These are phyloP conservation scores for Cylindrotheca fusiformis DNA, from an alignment of 108 stramenopile species.

Conservation along the genomic window DNA sequence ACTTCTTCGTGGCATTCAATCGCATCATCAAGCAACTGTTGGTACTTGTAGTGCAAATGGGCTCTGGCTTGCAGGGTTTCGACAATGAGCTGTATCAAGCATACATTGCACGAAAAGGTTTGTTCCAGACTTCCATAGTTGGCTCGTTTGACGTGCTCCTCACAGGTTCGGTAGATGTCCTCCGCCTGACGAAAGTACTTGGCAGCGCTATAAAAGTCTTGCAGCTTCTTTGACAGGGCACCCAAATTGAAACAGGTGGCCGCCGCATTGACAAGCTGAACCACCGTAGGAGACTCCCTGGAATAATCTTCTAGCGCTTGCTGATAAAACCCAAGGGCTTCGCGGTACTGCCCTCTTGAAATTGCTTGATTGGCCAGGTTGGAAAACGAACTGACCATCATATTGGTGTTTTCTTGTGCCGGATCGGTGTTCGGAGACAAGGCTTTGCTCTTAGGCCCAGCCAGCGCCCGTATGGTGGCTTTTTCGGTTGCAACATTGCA, in stretches of 20 bases:
- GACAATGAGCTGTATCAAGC: conserved; percentile 29
- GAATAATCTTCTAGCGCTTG: conserved; percentile 25
- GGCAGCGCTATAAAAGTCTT: conserved; percentile 20
- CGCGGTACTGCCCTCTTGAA: conserved; percentile 20
- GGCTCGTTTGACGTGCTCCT: conserved; percentile 3
- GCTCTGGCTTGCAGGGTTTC: conserved; percentile 43
- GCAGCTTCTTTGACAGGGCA: conserved; percentile 34
- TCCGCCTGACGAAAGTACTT: conserved; percentile 30
- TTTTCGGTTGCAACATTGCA: not conserved
- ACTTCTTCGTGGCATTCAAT: conserved; percentile 40
- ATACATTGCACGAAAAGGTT: conserved; percentile 12
- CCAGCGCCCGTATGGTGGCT: not conserved
- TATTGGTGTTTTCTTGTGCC: not conserved
- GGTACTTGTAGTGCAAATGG: conserved; percentile 36
- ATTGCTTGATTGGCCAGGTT: conserved; percentile 26
- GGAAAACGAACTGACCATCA: conserved; percentile 20
- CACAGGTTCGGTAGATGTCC: conserved; percentile 17
- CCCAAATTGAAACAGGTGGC: conserved; percentile 40
- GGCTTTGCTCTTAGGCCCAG: not conserved
- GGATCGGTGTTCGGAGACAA: not conserved
- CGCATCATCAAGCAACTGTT: conserved; percentile 21
- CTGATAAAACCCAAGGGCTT: conserved; percentile 27
- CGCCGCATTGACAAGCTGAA: conserved; percentile 36
- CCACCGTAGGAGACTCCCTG: conserved; percentile 18
- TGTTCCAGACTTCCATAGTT: not conserved